phyloP scores from a whole-genome alignment of 768 basidiomycete species.

The Trametes maxima region DNA sequence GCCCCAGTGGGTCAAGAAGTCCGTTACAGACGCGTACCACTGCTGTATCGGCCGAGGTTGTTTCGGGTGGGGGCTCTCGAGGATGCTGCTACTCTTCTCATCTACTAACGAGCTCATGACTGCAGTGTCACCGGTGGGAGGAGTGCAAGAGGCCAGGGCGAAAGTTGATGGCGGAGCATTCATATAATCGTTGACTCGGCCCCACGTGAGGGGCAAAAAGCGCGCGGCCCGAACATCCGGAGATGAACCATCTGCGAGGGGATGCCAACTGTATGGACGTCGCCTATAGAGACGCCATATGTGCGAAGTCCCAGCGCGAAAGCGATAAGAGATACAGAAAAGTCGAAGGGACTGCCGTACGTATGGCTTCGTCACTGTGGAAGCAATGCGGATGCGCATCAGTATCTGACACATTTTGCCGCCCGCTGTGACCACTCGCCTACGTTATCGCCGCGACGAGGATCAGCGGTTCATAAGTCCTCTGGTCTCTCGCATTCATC shows the following conservation, averaged over 20 bases:
- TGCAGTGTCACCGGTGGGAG: background rate
- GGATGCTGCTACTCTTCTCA: slow-evolving; percentile 6
- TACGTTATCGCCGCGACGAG: no score
- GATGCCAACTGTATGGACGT: no score
- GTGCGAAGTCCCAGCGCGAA: no score
- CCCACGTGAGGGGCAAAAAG: background rate
- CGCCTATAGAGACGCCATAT: no score
- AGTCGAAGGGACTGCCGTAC: no score
- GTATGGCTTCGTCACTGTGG: no score
- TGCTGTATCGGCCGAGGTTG: background rate
- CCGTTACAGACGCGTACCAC: slow-evolving; percentile 26
- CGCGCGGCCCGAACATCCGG: background rate
- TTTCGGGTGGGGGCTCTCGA: background rate
- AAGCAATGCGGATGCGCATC: no score
- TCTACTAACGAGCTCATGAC: slow-evolving; percentile 7
- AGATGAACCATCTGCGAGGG: no score
- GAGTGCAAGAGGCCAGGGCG: background rate
- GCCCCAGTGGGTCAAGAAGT: slow-evolving; percentile 37
- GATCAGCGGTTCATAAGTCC: no score
- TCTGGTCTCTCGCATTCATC: slow-evolving; percentile 1
- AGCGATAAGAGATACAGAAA: no score
- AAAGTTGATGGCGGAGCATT: background rate
- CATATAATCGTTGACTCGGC: background rate
- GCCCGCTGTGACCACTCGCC: no score
- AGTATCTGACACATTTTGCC: no score